A percentile compares a stretch with the other conserved stretches of the same genome.
Conservation (phyloP, 2,329 filamentous ascomycete genomes). For the Metarhizium brunneum region DNA sequence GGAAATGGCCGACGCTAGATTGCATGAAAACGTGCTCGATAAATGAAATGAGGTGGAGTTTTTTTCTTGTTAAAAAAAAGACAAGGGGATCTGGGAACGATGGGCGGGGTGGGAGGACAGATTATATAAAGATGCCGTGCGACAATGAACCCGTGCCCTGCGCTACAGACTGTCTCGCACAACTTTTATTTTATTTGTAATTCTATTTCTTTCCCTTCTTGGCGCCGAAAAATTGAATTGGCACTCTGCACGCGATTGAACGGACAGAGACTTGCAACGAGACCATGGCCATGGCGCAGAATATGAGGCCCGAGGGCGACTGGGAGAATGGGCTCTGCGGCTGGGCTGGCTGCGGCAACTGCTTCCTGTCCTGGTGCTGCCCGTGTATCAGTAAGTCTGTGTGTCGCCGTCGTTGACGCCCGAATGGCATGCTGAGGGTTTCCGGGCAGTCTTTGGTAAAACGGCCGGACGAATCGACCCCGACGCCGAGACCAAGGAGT, state of each 20-base stretch:
- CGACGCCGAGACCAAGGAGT: slow-evolving; percentile 31
- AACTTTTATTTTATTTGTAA: not conserved
- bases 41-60: too few species aligned
- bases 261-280: too few species aligned
- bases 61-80: too few species aligned
- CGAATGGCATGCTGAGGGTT: too few species aligned
- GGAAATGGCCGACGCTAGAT: too few species aligned
- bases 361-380: slow-evolving; percentile 27
- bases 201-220: not conserved
- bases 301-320: slow-evolving; percentile 8
- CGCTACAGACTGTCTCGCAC: not conserved
- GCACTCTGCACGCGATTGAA: too few species aligned
- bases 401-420: not conserved
- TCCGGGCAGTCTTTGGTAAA: slow-evolving; percentile 28
- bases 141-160: not conserved
- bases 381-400: slow-evolving; percentile 32
- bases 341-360: slow-evolving; percentile 26
- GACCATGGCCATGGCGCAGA: not conserved
- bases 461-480: slow-evolving; percentile 33
- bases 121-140: too few species aligned
- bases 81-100: too few species aligned
- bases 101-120: too few species aligned
- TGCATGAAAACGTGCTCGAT: too few species aligned
- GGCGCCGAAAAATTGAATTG: too few species aligned
- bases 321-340: slow-evolving; percentile 29